Evolutionary conservation across 1,284 basidiomycete genomes (phyloP).

Genomic region (Moniliella sp.): DNA sequence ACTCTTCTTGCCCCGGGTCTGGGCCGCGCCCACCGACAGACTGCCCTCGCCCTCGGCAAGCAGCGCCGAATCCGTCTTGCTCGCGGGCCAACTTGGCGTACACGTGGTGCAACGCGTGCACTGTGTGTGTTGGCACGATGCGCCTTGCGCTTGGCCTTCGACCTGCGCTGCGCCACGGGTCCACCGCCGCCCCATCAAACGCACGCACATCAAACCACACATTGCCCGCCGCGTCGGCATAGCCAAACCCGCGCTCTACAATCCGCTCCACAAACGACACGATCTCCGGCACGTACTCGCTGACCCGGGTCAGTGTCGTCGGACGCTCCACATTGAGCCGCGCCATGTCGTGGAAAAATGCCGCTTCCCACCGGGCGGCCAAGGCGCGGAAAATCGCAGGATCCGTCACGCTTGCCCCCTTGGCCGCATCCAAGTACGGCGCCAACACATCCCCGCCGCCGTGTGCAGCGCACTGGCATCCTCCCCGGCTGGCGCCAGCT

Average conservation of each 20-base stretch:
- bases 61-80: conserved; percentile 51
- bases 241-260: conserved; percentile 69
- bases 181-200: conserved; percentile 78
- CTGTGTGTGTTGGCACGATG: too few relatives aligned
- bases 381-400: conserved; percentile 64
- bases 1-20: conserved; percentile 42
- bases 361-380: conserved; percentile 68
- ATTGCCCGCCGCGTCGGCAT: conserved; percentile 45
- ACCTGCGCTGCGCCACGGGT: conserved; percentile 85
- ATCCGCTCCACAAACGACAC: conserved; percentile 69
- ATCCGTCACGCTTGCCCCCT: conserved; percentile 57
- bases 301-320: conserved; percentile 77
- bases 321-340: conserved; percentile 65
- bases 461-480: conserved; percentile 13
- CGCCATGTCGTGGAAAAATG: conserved; percentile 81
- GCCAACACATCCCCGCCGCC: conserved; percentile 23
- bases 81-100: too few relatives aligned
- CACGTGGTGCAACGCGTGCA: too few relatives aligned
- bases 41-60: too few relatives aligned
- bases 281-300: conserved; percentile 90
- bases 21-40: conserved; percentile 40
- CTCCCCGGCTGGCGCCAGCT: too few relatives aligned
- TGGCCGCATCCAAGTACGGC: conserved; percentile 11
- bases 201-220: conserved; percentile 82
- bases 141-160: conserved; percentile 62